Conservation (phyloP, 805 yeast species). For the Dipodascopsis uninucleata region DNA sequence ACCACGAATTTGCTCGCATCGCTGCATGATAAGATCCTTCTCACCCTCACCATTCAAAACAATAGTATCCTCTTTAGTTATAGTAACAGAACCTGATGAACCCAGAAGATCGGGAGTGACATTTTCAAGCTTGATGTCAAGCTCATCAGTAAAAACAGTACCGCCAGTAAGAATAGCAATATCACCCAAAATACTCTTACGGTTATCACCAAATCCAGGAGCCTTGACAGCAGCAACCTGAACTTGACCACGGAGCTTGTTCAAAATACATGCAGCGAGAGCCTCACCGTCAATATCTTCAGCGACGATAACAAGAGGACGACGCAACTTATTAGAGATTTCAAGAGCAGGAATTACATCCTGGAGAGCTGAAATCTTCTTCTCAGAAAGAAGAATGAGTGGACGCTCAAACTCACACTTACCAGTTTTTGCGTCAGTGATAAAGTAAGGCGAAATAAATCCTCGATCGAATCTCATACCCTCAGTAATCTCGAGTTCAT, state of each 20-base stretch:
- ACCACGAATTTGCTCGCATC: conserved; percentile 92
- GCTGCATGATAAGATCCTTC: conserved; percentile 71
- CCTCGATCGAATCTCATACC: conserved; percentile 99
- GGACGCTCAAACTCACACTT: conserved; percentile 96
- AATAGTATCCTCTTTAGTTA: conserved; percentile 95
- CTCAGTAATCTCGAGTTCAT: conserved; percentile 93
- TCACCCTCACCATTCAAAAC: conserved; percentile 88
- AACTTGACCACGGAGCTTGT: conserved; percentile 97
- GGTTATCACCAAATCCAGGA: conserved; percentile 98
- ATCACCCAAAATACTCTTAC: conserved; percentile 93
- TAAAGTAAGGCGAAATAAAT: conserved; percentile 92
- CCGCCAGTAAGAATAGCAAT: conserved; percentile 94
- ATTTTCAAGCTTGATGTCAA: conserved; percentile 91
- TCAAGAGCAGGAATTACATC: conserved; percentile 91
- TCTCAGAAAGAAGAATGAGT: conserved; percentile 79
- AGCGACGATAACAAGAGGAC: conserved; percentile 88
- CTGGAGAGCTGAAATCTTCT: conserved; percentile 85
- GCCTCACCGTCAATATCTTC: conserved; percentile 99
- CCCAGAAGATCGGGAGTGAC: conserved; percentile 89
- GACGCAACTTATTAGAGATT: conserved; percentile 85
- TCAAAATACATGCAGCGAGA: conserved; percentile 92
- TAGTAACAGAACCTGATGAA: conserved; percentile 82
- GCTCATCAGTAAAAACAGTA: conserved; percentile 80
- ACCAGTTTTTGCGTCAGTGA: conserved; percentile 85
- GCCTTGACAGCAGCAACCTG: conserved; percentile 97